Percentiles rank a stretch among this genome's conserved stretches.
phyloP scores from a whole-genome alignment of 768 basidiomycete genomes.

The Hemileccinum rubropunctum region DNA sequence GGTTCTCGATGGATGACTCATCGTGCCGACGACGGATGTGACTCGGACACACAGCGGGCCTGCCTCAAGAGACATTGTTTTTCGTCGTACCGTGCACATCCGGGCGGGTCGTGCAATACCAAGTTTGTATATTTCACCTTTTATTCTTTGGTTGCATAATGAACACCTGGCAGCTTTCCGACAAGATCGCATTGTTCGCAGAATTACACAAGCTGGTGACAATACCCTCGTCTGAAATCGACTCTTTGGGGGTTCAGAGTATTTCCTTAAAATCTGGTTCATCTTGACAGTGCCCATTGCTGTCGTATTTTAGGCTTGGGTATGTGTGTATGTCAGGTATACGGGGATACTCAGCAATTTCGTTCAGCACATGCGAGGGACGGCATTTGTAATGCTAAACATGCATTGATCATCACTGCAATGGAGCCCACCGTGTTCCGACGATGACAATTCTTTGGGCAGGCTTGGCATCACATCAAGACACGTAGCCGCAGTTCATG shows the following conservation, averaged over 20 bases:
- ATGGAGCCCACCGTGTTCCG: too few relatives aligned
- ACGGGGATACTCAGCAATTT: too few relatives aligned
- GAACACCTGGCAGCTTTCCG: conserved; percentile 35
- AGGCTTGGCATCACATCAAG: too few relatives aligned
- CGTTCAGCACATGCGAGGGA: too few relatives aligned
- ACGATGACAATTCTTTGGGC: too few relatives aligned
- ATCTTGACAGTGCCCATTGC: not conserved
- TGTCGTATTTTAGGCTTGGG: too few relatives aligned
- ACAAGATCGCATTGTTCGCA: conserved; percentile 44
- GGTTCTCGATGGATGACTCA: not conserved
- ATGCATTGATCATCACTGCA: too few relatives aligned
- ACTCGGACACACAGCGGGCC: not conserved
- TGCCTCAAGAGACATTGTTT: conserved; percentile 56
- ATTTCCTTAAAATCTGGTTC: not conserved
- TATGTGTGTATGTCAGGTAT: too few relatives aligned
- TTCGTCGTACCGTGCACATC: conserved; percentile 79
- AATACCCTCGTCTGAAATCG: conserved; percentile 11
- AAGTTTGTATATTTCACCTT: conserved; percentile 41
- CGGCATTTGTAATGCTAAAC: too few relatives aligned
- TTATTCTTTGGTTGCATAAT: not conserved
- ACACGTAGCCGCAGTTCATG: not conserved
- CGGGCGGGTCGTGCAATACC: conserved; percentile 67
- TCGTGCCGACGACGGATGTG: not conserved
- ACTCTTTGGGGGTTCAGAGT: conserved; percentile 9
- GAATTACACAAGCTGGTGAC: conserved; percentile 32